Base-by-base conservation (phyloP, 306 rosid species). In the Trifolium subterraneum region DNA sequence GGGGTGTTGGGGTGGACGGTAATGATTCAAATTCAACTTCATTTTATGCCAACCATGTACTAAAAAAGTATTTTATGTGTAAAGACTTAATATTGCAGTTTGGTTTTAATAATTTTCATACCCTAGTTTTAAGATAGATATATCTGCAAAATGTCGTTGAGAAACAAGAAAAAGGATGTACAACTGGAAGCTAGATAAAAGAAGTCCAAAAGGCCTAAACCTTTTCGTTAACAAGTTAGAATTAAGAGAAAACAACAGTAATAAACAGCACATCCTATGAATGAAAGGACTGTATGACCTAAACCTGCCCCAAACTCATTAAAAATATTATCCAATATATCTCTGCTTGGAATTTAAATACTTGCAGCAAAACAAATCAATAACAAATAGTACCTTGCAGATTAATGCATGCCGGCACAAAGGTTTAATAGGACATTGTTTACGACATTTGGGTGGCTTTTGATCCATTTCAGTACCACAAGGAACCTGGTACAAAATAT, bases 391-490 rank as follows among this genome's bases (percentile, higher is more conserved):
- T 90, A 94, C 98, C 98, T 91, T 94, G 76, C 51, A 22, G 54
- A 51, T 88, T 78, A 75, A 67, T 71, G 84, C 90, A 88, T 94
- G 98, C 73, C 89, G 80, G 80, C 98, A 94, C 71, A 94, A 70
- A 75, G 93, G 91, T 67, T 78, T 56, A 79, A 91, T 84, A 64
- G 80, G 77, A 69, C 98, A 94, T 47, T 19, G 86, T 75, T 88
- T 91, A 51, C 81, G 89, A 79, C 98, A 94, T 84, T 79, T 88
- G 35, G 98, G 98, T 66, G 97, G 96, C 84, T 87, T 94, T 80
- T 94, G 96, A 64, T 90, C 90, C 88, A 47, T 86, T 89, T 94
- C 97, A n/a, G 89, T 90, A 70, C 98, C 98, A 72, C 98, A 94
- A 81, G 98, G 97, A 82, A 94, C 97, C 97, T 94, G 83, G 55